Evolutionary conservation across 139 green algal genomes (phyloP).

Genomic region (Auxenochlorella pyrenoidosa): DNA sequence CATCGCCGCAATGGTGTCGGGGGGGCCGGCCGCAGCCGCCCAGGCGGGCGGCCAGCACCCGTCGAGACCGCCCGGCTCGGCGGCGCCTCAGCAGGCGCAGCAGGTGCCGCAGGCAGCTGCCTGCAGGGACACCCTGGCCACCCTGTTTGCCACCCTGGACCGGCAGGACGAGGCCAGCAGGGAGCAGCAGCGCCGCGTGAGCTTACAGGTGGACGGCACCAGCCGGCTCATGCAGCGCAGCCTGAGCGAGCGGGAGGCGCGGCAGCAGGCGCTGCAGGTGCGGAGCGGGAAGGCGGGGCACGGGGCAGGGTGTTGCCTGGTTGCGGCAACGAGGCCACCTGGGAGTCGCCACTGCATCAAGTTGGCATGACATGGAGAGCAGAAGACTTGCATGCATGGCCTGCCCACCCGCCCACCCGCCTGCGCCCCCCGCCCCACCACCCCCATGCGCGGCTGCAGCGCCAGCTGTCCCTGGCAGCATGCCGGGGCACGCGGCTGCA

Average conservation of each 20-base stretch:
- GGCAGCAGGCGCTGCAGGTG: not conserved
- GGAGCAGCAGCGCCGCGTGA: not conserved
- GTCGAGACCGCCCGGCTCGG: not conserved
- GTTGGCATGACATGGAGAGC: too few species aligned
- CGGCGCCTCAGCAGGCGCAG: not conserved
- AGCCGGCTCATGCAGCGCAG: not conserved
- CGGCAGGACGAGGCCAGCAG: not conserved
- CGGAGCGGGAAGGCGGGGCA: not conserved
- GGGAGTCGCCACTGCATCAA: too few species aligned
- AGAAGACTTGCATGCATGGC: too few species aligned
- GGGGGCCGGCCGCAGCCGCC: not conserved
- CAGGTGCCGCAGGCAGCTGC: not conserved
- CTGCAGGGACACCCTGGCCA: conserved; percentile 6
- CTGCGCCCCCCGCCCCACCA: not conserved
- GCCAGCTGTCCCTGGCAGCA: not conserved
- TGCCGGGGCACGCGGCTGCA: not conserved
- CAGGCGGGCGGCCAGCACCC: not conserved
- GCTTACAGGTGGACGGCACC: not conserved
- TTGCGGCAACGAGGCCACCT: not conserved
- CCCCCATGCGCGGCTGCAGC: not conserved
- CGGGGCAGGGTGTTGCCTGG: too few species aligned
- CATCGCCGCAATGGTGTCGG: not conserved
- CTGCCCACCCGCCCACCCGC: not conserved
- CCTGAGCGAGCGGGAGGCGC: not conserved
- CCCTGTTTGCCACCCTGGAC: not conserved